A percentile compares a stretch with the other conserved stretches of the same genome.
These are phyloP conservation scores for Discostella pseudostelligera DNA, from an alignment of 108 stramenopile species.

Conservation along the genomic window DNA sequence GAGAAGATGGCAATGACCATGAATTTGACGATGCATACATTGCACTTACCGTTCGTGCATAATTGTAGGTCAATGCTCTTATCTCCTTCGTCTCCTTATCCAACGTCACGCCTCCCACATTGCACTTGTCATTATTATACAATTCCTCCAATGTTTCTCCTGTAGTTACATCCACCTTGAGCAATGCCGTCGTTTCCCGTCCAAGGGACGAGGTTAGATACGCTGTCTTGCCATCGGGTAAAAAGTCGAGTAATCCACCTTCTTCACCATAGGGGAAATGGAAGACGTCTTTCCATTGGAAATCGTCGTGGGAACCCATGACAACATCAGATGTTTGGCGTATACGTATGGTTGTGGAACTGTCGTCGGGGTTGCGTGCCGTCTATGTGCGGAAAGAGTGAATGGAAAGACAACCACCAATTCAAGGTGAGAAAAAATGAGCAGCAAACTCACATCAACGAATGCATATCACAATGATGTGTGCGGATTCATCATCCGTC, in stretches of 20 bases:
- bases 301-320: constrained; percentile 4
- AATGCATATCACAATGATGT: too few relatives aligned
- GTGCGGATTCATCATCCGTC: too few relatives aligned
- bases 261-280: constrained; percentile 64
- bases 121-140: constrained; percentile 54
- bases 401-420: too few relatives aligned
- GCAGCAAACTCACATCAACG: too few relatives aligned
- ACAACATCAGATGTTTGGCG: constrained; percentile 26
- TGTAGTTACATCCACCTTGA: constrained; percentile 61
- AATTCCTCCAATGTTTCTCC: constrained; percentile 57
- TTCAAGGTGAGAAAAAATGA: too few relatives aligned
- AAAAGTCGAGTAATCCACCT: constrained; percentile 55
- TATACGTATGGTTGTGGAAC: constrained; percentile 47
- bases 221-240: constrained; percentile 52
- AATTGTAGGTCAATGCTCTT: constrained; percentile 53
- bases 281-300: constrained; percentile 56
- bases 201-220: constrained; percentile 53
- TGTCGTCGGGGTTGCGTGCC: constrained; percentile 49
- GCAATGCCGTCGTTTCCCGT: constrained; percentile 62
- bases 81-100: constrained; percentile 67
- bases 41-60: constrained; percentile 45
- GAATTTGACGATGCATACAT: not conserved
- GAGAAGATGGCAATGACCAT: not conserved
- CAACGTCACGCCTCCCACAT: constrained; percentile 55
- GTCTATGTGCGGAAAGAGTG: not conserved